These are phyloP conservation scores for Glarea lozoyensis DNA, from an alignment of 495 filamentous ascomycete genomes.

Conservation along the genomic window DNA sequence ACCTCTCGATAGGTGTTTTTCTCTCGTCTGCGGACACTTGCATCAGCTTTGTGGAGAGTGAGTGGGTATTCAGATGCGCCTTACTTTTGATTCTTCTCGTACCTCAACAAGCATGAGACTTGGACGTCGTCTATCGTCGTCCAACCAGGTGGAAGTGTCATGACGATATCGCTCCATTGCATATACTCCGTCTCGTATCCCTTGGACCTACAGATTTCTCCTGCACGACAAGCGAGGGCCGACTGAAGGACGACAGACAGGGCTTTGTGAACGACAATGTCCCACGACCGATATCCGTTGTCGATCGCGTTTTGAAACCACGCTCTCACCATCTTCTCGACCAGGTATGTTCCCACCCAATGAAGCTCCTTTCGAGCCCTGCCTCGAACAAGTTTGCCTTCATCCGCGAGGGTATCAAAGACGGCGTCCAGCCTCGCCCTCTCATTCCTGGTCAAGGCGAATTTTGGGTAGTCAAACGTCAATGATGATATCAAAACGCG, in stretches of 20 bases:
- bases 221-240: background rate
- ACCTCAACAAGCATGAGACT: background rate
- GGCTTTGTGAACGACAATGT: background rate
- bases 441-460: background rate
- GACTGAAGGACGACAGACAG: slow-evolving; percentile 1
- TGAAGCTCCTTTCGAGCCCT: background rate
- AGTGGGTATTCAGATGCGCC: background rate
- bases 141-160: background rate
- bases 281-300: background rate
- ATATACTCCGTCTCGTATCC: background rate
- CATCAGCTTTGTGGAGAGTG: background rate
- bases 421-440: background rate
- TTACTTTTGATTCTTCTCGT: slow-evolving; percentile 1
- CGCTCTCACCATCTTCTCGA: slow-evolving; percentile 1
- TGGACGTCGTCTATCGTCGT: background rate
- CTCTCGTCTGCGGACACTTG: background rate
- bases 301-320: background rate
- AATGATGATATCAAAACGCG: background rate
- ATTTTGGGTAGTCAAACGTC: background rate
- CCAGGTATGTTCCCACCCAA: background rate
- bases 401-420: background rate
- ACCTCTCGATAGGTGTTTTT: background rate
- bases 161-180: background rate
- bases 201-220: background rate
- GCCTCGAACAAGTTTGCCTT: background rate